Base-by-base conservation (phyloP, 345 rosid species). In the Eucalyptus coolabah region DNA sequence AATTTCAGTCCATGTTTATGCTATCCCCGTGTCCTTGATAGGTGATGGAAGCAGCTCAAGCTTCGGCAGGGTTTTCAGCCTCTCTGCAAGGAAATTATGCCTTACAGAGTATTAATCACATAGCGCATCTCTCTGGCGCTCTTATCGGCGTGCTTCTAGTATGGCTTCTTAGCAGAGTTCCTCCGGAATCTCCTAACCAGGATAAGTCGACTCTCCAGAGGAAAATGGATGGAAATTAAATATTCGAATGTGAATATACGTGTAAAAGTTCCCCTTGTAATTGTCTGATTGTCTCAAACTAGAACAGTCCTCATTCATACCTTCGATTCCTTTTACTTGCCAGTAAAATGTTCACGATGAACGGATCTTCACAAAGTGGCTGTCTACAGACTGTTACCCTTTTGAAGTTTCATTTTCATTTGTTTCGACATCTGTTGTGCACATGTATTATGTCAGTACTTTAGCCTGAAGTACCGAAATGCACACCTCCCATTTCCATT, bases 21-120 rank as follows among this genome's bases (percentile, higher is more conserved):
- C 59, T 37, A 42, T 47, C 14, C 87, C n/a, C 4, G 86, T 69
- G 89, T 21, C 47, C 34, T 10, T 47, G 89, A 65, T 86, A 90
- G 98, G 98, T 97, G 88, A 95, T 97, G 98, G 98, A 97, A 92
- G 99, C 99, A 88, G 98, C 99, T 56, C 99, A 96, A 89, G 96
- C 99, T 82, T 96, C 99, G 15, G 95, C 97, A 42, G 96, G 96
- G 80, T 86, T 95, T 90, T 93, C 97, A 34, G 93, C 96, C 87
- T 83, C 93, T 67, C 92, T 92, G 51, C 90, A 88, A 15, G 97
- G 97, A 89, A 94, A 93, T 89, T 92, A 92, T 85, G 88, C 95
- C 8, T 69, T 96, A 91, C 99, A 96, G 92, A 92, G 95, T 77
- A 96, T 97, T 89, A 97, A 97, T 91, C 99, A 96, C 93, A 93